These are phyloP conservation scores for Amyloporia xantha DNA, from an alignment of 768 basidiomycete genomes.

Conservation along the genomic window DNA sequence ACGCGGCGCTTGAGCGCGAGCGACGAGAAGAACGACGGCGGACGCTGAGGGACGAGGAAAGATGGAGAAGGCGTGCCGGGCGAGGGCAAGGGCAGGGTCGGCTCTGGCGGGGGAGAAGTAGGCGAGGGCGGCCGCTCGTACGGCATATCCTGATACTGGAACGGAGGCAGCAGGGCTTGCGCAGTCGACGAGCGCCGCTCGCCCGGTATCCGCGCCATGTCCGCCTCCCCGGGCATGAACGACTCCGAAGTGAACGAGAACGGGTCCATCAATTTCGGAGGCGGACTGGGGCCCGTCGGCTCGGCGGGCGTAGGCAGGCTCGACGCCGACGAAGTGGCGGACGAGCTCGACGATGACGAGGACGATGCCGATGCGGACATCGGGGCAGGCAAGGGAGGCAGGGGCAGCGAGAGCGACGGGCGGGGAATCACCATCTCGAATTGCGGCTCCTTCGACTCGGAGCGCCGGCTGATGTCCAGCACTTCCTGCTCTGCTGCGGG, in stretches of 20 bases:
- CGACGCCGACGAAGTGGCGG: conserved; percentile 14
- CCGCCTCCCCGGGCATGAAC: conserved; percentile 8
- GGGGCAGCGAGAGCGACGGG: conserved; percentile 8
- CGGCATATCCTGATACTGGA: background rate
- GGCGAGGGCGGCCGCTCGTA: conserved; percentile 12
- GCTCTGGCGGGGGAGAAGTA: conserved; percentile 13
- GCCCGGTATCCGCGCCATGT: background rate
- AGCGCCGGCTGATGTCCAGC: conserved; percentile 13
- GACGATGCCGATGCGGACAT: background rate
- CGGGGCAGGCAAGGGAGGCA: conserved; percentile 3
- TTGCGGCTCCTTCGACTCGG: conserved; percentile 8
- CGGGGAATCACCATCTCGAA: conserved; percentile 7
- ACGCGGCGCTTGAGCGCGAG: conserved; percentile 10
- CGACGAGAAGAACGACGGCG: conserved; percentile 16
- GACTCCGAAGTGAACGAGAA: conserved; percentile 14
- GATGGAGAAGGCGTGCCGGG: conserved; percentile 20
- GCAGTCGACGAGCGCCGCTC: background rate
- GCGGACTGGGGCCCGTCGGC: conserved; percentile 3
- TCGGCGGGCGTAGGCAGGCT: conserved; percentile 19
- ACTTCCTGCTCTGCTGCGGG: conserved; percentile 8
- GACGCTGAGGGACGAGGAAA: conserved; percentile 15
- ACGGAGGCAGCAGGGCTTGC: conserved; percentile 1
- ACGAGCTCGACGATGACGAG: conserved; percentile 12
- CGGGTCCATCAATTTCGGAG: conserved; percentile 13
- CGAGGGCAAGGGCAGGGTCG: conserved; percentile 21